Base-by-base conservation (phyloP, 768 basidiomycete species). In the Candolleomyces aberdarensis region DNA sequence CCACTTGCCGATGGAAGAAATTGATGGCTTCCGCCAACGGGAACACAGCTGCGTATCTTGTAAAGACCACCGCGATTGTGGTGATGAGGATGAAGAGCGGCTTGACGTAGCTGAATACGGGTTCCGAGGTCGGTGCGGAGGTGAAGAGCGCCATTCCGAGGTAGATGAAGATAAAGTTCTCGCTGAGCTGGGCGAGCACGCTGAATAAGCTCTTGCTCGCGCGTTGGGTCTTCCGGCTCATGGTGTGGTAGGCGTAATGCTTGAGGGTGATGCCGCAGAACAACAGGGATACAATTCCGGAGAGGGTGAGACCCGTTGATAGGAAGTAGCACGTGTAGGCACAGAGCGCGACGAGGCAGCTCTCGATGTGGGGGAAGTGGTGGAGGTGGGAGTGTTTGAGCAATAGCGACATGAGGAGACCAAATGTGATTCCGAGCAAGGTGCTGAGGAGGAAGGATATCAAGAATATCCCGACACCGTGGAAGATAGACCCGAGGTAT, bases 111-210 rank as follows among this genome's bases (percentile, higher is more conserved):
- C 79, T 87, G 55, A 84, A 87, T 59, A 91, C 89, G 13, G 85
- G 85, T 67, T 90, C 88, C 5, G 87, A 80, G 8, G 87, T 85
- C 29, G 94, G 92, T 3, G 90, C 82, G 59, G 83, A 85, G 3
- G 96, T 98, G 80, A 99, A 99, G n/a, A 99, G 83, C 46, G 92
- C 91, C 66, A 99, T 83, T 44, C 97, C 96, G 63, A 99, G 91
- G 75, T 98, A 98, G 70, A 99, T 94, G 78, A 99, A 99, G 74
- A 99, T 98, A 72, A 98, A 99, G 72, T 98, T 98, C 77, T 99
- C 97, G 29, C 92, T 92, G 31, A 99, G 85, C 69, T 95, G 91
- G 0, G 97, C 94, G 54, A 98, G 88, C 0, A 91, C 92, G 9
- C 89, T 87, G 76, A 98, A 99, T 61, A 98, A 92, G 80, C 96